These are phyloP conservation scores for Trichoderma asperellum DNA, from an alignment of 2,329 filamentous ascomycete genomes.

Conservation along the genomic window DNA sequence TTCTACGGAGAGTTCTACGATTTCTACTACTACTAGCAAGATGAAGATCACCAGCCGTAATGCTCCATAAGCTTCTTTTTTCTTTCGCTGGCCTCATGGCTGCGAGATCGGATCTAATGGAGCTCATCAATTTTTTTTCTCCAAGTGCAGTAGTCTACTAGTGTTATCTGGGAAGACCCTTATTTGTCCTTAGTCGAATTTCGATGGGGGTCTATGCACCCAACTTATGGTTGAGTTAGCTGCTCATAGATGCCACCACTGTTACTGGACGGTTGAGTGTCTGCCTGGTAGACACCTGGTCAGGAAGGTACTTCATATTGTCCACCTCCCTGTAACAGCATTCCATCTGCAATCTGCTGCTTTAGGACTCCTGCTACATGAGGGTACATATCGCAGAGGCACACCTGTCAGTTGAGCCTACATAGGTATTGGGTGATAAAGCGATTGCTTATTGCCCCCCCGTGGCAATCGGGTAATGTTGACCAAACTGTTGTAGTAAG, in stretches of 20 bases:
- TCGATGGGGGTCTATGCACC: not conserved
- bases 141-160: not conserved
- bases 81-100: not conserved
- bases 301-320: not conserved
- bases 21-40: not conserved
- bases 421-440: not conserved
- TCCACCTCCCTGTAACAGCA: not conserved
- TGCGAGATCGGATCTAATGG: conserved; percentile 27
- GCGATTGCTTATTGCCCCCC: conserved; percentile 7
- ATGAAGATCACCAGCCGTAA: not conserved
- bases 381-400: not conserved
- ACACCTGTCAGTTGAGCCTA: not conserved
- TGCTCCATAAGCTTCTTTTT: not conserved
- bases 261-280: not conserved
- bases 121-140: conserved; percentile 7
- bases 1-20: not conserved
- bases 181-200: not conserved
- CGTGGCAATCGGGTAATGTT: not conserved
- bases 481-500: not conserved
- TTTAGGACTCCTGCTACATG: not conserved
- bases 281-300: not conserved
- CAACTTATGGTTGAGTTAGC: not conserved
- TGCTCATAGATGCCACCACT: not conserved
- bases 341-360: not conserved
- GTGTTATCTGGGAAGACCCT: conserved; percentile 12